These are phyloP conservation scores for Verticillium nonalfalfae DNA, from an alignment of 2,329 filamentous ascomycete species.

Conservation along the genomic window DNA sequence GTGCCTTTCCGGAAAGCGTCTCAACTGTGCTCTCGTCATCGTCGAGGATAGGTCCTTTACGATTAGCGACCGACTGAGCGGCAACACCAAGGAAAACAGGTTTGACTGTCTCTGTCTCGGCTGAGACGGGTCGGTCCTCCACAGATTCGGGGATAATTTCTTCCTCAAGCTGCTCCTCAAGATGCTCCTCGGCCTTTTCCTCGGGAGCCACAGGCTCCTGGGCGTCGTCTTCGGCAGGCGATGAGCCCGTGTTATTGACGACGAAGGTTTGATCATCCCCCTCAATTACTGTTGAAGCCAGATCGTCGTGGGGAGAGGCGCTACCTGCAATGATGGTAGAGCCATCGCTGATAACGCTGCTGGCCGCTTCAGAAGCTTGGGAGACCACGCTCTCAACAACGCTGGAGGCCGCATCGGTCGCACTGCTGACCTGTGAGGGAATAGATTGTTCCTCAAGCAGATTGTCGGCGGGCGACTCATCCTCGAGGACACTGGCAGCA, in stretches of 20 bases:
- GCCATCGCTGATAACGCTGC: conserved; percentile 13
- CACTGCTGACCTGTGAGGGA: conserved; percentile 4
- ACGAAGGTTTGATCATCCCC: conserved; percentile 11
- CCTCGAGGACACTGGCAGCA: conserved; percentile 8
- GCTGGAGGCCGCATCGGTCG: background rate
- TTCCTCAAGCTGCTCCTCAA: conserved; percentile 11
- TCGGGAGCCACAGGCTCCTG: conserved; percentile 5
- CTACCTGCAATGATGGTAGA: conserved; percentile 3
- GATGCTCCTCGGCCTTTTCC: background rate
- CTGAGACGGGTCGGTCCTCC: conserved; percentile 18
- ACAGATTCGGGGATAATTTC: conserved; percentile 16
- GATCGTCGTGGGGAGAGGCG: conserved; percentile 1
- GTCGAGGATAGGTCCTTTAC: conserved; percentile 39
- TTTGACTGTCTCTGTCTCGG: conserved; percentile 30
- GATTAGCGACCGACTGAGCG: conserved; percentile 41
- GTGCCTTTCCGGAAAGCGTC: conserved; percentile 36
- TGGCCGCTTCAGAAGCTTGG: conserved; percentile 15
- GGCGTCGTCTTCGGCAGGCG: conserved; percentile 10
- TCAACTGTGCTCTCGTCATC: conserved; percentile 14
- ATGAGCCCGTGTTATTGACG: conserved; percentile 13
- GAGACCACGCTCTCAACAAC: conserved; percentile 2
- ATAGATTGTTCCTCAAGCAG: background rate
- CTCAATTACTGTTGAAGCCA: conserved; percentile 9
- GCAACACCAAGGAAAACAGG: conserved; percentile 43
- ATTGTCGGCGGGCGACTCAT: conserved; percentile 8